A percentile compares a stretch with the other conserved stretches of the same genome.
Conservation (phyloP, 2,329 filamentous ascomycete genomes). For the Davidsoniella neocaledoniae region DNA sequence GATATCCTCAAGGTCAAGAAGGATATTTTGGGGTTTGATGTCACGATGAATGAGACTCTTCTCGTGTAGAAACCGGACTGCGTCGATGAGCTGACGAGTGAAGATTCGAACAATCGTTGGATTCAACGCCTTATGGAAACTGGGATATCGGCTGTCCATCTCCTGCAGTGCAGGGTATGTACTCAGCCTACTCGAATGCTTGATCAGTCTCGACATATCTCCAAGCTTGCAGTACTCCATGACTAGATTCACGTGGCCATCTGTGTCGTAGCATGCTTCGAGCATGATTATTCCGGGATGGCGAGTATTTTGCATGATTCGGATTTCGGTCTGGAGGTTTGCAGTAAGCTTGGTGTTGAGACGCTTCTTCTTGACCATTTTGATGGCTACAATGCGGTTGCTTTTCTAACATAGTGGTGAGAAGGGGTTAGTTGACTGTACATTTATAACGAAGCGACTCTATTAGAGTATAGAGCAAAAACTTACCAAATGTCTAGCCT, state of each 20-base stretch:
- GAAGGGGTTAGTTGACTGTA: not conserved
- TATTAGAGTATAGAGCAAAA: not conserved
- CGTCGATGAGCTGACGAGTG: conserved; percentile 83
- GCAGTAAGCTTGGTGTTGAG: conserved; percentile 93
- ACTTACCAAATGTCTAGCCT: conserved; percentile 10
- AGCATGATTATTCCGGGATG: conserved; percentile 95
- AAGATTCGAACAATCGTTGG: conserved; percentile 97
- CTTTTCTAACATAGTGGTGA: conserved; percentile 1
- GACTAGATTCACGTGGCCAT: conserved; percentile 80
- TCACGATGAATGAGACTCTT: conserved; percentile 89
- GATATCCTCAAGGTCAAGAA: conserved; percentile 33
- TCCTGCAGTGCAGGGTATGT: conserved; percentile 70
- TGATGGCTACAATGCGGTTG: conserved; percentile 47
- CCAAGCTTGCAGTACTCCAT: conserved; percentile 98
- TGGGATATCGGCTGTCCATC: conserved; percentile 88
- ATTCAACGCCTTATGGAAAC: conserved; percentile 69
- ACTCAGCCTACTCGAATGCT: conserved; percentile 68
- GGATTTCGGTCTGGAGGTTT: conserved; percentile 87
- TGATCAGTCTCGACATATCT: conserved; percentile 89
- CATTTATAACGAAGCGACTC: not conserved
- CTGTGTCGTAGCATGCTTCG: conserved; percentile 80
- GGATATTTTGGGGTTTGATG: conserved; percentile 90
- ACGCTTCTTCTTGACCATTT: conserved; percentile 80
- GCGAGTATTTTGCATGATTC: conserved; percentile 82
- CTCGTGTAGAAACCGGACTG: conserved; percentile 70